A percentile compares a stretch with the other conserved stretches of the same genome.
phyloP scores from a whole-genome alignment of 257 asterid species.

The Lithospermum erythrorhizon region DNA sequence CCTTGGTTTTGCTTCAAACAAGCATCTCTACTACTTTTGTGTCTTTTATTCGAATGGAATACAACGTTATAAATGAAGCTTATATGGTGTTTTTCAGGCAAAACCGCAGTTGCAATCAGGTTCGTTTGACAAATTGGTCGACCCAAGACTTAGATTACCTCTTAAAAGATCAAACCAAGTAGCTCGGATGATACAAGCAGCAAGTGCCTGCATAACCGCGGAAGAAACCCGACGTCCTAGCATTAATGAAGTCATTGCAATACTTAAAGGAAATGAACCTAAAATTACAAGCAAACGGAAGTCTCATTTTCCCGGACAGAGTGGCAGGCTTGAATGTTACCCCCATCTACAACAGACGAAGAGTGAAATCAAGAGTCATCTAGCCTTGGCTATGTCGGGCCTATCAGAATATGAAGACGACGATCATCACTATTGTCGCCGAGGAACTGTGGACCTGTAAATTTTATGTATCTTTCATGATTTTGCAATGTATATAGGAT shows the following conservation, averaged over 20 bases:
- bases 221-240: conserved; percentile 58
- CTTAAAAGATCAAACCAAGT: conserved; percentile 27
- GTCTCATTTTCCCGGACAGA: conserved; percentile 18
- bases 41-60: background rate
- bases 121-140: conserved; percentile 38
- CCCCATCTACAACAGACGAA: conserved; percentile 45
- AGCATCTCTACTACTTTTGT: background rate
- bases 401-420: conserved; percentile 64
- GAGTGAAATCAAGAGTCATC: conserved; percentile 73
- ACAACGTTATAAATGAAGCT: background rate
- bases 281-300: conserved; percentile 25
- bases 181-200: conserved; percentile 47
- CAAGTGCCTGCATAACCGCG: conserved; percentile 47
- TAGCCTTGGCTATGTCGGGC: conserved; percentile 88
- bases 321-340: conserved; percentile 18
- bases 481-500: background rate
- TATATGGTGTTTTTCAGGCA: conserved; percentile 28
- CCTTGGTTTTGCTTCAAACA: background rate
- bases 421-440: conserved; percentile 37
- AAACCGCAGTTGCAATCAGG: conserved; percentile 61
- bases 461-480: background rate
- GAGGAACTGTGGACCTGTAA: conserved; percentile 12
- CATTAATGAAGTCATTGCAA: conserved; percentile 41
- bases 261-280: conserved; percentile 42
- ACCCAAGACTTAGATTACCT: conserved; percentile 30